A percentile compares a stretch with the other conserved stretches of the same genome.
Evolutionary conservation across 2,329 filamentous ascomycete species (phyloP).

Genomic region (Zopfia rhizophila): DNA sequence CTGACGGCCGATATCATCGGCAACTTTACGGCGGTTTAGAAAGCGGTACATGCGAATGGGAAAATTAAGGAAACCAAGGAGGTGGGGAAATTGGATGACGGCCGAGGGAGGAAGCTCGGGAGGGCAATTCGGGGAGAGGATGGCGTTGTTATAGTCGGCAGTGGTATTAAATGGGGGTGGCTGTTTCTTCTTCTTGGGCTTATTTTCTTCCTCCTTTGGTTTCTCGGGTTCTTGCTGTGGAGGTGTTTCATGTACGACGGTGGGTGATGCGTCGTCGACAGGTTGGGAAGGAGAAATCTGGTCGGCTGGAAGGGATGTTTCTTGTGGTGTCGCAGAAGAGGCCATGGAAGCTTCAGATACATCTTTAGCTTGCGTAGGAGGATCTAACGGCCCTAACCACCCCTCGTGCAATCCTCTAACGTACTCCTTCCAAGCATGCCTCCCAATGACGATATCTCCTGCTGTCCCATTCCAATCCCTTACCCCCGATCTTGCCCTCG

Average conservation of each 20-base stretch:
- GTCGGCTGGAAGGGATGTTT: slow-evolving; percentile 12
- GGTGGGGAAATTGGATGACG: slow-evolving; percentile 82
- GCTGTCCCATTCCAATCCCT: slow-evolving; percentile 76
- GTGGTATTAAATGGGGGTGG: slow-evolving; percentile 78
- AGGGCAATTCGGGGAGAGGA: slow-evolving; percentile 74
- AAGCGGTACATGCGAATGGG: slow-evolving; percentile 87
- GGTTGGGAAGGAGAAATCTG: slow-evolving; percentile 19
- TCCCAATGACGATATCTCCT: slow-evolving; percentile 88
- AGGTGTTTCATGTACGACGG: slow-evolving; percentile 36
- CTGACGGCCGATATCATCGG: slow-evolving; percentile 86
- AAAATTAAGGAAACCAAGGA: slow-evolving; percentile 92
- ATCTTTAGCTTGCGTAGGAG: slow-evolving; percentile 50
- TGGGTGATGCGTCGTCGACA: slow-evolving; percentile 52
- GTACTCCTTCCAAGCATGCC: slow-evolving; percentile 98
- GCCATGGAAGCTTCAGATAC: slow-evolving; percentile 18
- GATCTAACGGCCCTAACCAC: slow-evolving; percentile 86
- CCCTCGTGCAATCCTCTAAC: slow-evolving; percentile 92
- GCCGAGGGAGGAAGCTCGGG: slow-evolving; percentile 76
- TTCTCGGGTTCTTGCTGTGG: slow-evolving; percentile 40
- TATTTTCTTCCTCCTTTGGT: slow-evolving; percentile 53
- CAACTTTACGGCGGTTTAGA: slow-evolving; percentile 83
- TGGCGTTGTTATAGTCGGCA: slow-evolving; percentile 74
- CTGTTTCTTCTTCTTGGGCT: slow-evolving; percentile 64
- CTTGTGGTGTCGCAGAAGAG: not conserved
- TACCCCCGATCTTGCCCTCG: slow-evolving; percentile 74